phyloP scores from a whole-genome alignment of 495 filamentous ascomycete genomes.

The Hypoxylon cercidicola region DNA sequence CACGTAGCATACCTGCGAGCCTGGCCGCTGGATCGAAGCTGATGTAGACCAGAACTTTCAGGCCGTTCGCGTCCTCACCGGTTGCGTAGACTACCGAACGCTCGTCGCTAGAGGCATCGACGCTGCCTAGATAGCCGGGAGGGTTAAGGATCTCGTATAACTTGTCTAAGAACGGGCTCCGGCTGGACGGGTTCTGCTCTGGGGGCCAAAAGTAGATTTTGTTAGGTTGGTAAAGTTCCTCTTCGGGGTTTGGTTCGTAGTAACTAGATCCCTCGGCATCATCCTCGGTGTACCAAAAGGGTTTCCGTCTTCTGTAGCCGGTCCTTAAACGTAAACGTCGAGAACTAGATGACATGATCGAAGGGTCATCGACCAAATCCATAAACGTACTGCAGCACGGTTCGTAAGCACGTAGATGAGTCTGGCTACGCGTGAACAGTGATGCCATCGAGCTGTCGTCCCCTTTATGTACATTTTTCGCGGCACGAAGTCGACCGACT shows the following conservation, averaged over 20 bases:
- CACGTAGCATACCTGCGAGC: slow-evolving; percentile 51
- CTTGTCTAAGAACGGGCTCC: slow-evolving; percentile 49
- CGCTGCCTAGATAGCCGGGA: slow-evolving; percentile 54
- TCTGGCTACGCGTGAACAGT: slow-evolving; percentile 66
- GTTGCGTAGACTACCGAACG: slow-evolving; percentile 67
- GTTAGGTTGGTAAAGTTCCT: slow-evolving; percentile 59
- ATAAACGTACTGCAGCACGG: slow-evolving; percentile 67
- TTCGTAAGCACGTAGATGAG: slow-evolving; percentile 69
- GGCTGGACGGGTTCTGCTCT: slow-evolving; percentile 50
- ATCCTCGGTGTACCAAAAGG: slow-evolving; percentile 15
- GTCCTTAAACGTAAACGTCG: slow-evolving; percentile 64
- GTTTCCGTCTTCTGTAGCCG: slow-evolving; percentile 50
- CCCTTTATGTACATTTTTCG: slow-evolving; percentile 53
- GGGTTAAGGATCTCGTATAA: slow-evolving; percentile 69
- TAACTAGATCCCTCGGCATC: no score
- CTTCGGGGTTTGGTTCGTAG: slow-evolving; percentile 49
- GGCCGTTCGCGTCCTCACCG: slow-evolving; percentile 50
- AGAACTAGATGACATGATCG: slow-evolving; percentile 45
- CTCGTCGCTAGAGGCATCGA: slow-evolving; percentile 69
- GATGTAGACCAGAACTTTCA: slow-evolving; percentile 66
- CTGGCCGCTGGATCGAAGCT: slow-evolving; percentile 68
- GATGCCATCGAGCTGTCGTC: slow-evolving; percentile 53
- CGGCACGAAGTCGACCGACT: slow-evolving; percentile 50
- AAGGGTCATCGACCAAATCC: slow-evolving; percentile 70
- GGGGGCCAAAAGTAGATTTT: slow-evolving; percentile 70